phyloP scores from a whole-genome alignment of 2,329 filamentous ascomycete species.

The Drechslerella dactyloides region DNA sequence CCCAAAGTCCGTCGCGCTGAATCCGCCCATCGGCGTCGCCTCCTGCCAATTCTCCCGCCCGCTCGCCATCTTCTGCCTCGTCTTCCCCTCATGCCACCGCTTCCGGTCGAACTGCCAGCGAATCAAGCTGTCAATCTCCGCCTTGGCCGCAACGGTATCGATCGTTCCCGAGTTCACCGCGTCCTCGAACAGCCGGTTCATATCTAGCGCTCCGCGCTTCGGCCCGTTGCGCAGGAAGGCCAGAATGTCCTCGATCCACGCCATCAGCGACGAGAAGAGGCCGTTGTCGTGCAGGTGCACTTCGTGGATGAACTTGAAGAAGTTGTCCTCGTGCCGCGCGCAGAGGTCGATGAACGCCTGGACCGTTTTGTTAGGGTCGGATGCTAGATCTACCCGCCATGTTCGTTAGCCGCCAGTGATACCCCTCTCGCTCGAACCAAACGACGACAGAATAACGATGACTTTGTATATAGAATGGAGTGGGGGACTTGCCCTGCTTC shows the following conservation, averaged over 20 bases:
- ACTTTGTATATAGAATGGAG: background rate
- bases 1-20: slow-evolving; percentile 86
- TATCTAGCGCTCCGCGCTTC: slow-evolving; percentile 82
- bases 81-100: slow-evolving; percentile 98
- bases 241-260: slow-evolving; percentile 93
- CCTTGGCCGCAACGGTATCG: slow-evolving; percentile 73
- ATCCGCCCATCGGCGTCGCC: slow-evolving; percentile 66
- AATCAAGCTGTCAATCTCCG: slow-evolving; percentile 84
- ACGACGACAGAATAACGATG: background rate
- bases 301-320: slow-evolving; percentile 99
- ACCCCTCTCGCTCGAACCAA: background rate
- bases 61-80: slow-evolving; percentile 96
- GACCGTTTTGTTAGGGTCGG: slow-evolving; percentile 96
- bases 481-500: slow-evolving; percentile 60
- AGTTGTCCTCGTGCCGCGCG: slow-evolving; percentile 90
- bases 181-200: slow-evolving; percentile 90
- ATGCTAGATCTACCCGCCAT: slow-evolving; percentile 72
- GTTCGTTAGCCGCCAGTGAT: slow-evolving; percentile 4
- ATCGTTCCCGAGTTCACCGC: slow-evolving; percentile 72
- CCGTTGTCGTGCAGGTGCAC: slow-evolving; percentile 97
- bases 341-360: slow-evolving; percentile 98
- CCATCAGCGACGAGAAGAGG: slow-evolving; percentile 93
- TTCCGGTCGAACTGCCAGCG: slow-evolving; percentile 94
- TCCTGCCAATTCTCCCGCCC: slow-evolving; percentile 67
- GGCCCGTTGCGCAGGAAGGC: slow-evolving; percentile 90